Evolutionary conservation across 495 filamentous ascomycete genomes (phyloP).

Genomic region (Lepidopterella palustris): DNA sequence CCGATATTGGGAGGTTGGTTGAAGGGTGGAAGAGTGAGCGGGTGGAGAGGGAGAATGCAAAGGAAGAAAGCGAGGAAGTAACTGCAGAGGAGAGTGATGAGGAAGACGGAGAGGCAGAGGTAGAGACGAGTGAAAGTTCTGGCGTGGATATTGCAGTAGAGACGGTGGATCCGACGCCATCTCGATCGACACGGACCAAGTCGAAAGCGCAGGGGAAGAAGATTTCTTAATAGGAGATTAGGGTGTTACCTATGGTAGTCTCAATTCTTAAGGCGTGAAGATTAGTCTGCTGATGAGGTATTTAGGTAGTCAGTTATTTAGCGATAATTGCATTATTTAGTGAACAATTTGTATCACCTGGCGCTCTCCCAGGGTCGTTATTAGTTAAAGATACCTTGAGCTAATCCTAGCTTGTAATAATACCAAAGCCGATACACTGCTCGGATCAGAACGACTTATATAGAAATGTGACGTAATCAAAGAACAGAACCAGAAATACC

Average conservation of each 20-base stretch:
- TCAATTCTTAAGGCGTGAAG: neutral
- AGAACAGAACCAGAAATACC: too few relatives aligned
- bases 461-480: too few relatives aligned
- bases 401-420: too few relatives aligned
- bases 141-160: neutral
- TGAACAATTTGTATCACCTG: too few relatives aligned
- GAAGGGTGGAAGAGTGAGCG: neutral
- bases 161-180: neutral
- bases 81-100: neutral
- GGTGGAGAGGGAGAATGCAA: neutral
- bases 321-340: too few relatives aligned
- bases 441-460: too few relatives aligned
- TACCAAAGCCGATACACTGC: too few relatives aligned
- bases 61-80: neutral
- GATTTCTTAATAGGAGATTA: neutral
- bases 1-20: constrained; percentile 13
- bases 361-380: too few relatives aligned
- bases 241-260: neutral
- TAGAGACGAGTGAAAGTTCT: neutral
- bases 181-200: constrained; percentile 5
- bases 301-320: neutral
- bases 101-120: neutral
- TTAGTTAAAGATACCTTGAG: too few relatives aligned
- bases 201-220: constrained; percentile 2
- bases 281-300: neutral